A percentile compares a stretch with the other conserved stretches of the same genome.
Evolutionary conservation across 805 yeast species (phyloP).

Genomic region (Zygosaccharomyces rouxii): DNA sequence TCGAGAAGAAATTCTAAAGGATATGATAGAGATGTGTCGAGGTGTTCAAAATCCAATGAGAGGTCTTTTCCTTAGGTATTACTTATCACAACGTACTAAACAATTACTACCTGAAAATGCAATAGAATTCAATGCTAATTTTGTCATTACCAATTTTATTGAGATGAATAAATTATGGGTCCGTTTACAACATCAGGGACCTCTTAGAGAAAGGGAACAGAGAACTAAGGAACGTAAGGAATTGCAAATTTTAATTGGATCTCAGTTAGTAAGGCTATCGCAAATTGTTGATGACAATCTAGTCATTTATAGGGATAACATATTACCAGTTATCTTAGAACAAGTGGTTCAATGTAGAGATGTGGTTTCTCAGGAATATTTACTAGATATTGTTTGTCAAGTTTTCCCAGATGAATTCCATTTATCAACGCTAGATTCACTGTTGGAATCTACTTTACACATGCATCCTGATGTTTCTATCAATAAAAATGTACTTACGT

Average conservation of each 20-base stretch:
- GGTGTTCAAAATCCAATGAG: constrained; percentile 95
- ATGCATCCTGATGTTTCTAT: constrained; percentile 69
- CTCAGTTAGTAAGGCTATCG: constrained; percentile 82
- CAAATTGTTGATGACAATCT: constrained; percentile 75
- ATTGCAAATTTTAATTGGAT: constrained; percentile 85
- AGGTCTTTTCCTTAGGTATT: constrained; percentile 86
- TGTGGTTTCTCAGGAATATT: constrained; percentile 84
- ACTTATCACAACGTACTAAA: constrained; percentile 78
- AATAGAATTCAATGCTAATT: constrained; percentile 47
- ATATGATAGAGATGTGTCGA: constrained; percentile 95
- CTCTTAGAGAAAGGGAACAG: constrained; percentile 70
- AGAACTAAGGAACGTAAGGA: constrained; percentile 80
- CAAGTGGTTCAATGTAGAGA: constrained; percentile 93
- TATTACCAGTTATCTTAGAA: constrained; percentile 77
- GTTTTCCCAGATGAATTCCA: constrained; percentile 95
- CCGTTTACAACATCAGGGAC: constrained; percentile 92
- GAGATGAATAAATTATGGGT: constrained; percentile 99
- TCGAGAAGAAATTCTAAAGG: constrained; percentile 79
- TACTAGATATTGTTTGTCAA: constrained; percentile 86
- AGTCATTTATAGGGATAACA: constrained; percentile 41
- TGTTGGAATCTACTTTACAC: constrained; percentile 60
- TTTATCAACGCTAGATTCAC: constrained; percentile 60
- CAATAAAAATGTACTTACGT: constrained; percentile 58
- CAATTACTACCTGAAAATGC: constrained; percentile 32
- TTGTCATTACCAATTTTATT: constrained; percentile 79